phyloP scores from a whole-genome alignment of 1,139 yeast species.

The Cylindricascospora bacillispora region DNA sequence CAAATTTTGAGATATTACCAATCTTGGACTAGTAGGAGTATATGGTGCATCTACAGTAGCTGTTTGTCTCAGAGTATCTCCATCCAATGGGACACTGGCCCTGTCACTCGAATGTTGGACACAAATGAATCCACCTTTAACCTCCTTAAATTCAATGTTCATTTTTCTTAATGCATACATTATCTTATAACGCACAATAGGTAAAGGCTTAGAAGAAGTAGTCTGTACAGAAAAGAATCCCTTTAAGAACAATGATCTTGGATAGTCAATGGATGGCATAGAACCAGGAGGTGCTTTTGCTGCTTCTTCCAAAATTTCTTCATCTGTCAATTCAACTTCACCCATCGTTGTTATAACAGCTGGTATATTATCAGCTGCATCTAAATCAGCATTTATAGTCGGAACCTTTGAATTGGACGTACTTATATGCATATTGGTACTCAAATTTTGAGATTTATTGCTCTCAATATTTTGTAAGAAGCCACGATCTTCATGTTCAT shows the following conservation, averaged over 20 bases:
- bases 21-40: slow-evolving; percentile 1
- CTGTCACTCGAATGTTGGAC: slow-evolving; percentile 33
- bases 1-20: slow-evolving; percentile 4
- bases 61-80: slow-evolving; percentile 2
- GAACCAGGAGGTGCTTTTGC: slow-evolving; percentile 59
- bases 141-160: slow-evolving; percentile 78
- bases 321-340: slow-evolving; percentile 38
- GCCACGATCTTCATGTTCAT: slow-evolving; percentile 22
- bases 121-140: slow-evolving; percentile 89
- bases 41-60: slow-evolving; percentile 7
- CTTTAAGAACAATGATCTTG: slow-evolving; percentile 80
- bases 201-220: slow-evolving; percentile 84
- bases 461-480: slow-evolving; percentile 62
- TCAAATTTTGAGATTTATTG: slow-evolving; percentile 31
- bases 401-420: slow-evolving; percentile 3
- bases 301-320: slow-evolving; percentile 53
- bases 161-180: slow-evolving; percentile 64
- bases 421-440: background rate
- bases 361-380: slow-evolving; percentile 3
- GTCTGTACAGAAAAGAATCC: slow-evolving; percentile 95
- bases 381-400: slow-evolving; percentile 3
- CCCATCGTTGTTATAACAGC: slow-evolving; percentile 4
- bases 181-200: slow-evolving; percentile 76
- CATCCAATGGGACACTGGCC: background rate
- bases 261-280: slow-evolving; percentile 91